Evolutionary conservation across 2,329 filamentous ascomycete species (phyloP).

Genomic region (Cladosporium phlei): DNA sequence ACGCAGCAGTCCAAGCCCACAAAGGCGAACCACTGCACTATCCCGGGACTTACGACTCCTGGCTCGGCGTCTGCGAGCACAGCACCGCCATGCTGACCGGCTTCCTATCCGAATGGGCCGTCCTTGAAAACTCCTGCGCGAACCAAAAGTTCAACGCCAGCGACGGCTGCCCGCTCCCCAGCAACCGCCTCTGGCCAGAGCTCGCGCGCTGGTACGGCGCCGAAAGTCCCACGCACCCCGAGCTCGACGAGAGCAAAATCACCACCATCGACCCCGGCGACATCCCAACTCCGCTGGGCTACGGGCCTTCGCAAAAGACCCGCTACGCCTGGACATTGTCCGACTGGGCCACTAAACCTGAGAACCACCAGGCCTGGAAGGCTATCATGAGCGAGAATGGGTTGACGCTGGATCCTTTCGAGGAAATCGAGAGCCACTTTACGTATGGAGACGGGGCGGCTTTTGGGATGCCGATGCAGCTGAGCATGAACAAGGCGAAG

Average conservation of each 20-base stretch:
- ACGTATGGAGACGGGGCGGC: slow-evolving; percentile 42
- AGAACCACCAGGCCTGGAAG: slow-evolving; percentile 44
- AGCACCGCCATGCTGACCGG: slow-evolving; percentile 46
- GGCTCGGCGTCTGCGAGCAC: slow-evolving; percentile 41
- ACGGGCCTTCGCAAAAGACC: slow-evolving; percentile 39
- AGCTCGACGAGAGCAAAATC: slow-evolving; percentile 26
- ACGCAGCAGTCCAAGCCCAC: slow-evolving; percentile 45
- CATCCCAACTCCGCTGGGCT: slow-evolving; percentile 32
- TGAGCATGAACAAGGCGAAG: slow-evolving; percentile 43
- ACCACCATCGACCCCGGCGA: slow-evolving; percentile 21
- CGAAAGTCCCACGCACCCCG: slow-evolving; percentile 28
- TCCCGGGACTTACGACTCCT: slow-evolving; percentile 41
- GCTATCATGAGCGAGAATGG: slow-evolving; percentile 40
- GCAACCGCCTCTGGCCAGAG: slow-evolving; percentile 46
- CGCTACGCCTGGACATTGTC: slow-evolving; percentile 40
- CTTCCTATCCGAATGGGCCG: slow-evolving; percentile 49
- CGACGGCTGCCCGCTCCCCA: slow-evolving; percentile 44
- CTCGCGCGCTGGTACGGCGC: slow-evolving; percentile 43
- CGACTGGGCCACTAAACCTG: slow-evolving; percentile 43
- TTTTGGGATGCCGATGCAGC: slow-evolving; percentile 23
- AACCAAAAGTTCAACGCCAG: slow-evolving; percentile 48
- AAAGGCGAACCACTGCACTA: slow-evolving; percentile 41
- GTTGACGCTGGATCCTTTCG: slow-evolving; percentile 39
- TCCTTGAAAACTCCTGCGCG: slow-evolving; percentile 37
- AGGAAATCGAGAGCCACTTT: slow-evolving; percentile 44